Evolutionary conservation across 2,329 filamentous ascomycete genomes (phyloP), one percentile per base, ranked within the genome.

Genomic region (Paramyrothecium sp.): DNA sequence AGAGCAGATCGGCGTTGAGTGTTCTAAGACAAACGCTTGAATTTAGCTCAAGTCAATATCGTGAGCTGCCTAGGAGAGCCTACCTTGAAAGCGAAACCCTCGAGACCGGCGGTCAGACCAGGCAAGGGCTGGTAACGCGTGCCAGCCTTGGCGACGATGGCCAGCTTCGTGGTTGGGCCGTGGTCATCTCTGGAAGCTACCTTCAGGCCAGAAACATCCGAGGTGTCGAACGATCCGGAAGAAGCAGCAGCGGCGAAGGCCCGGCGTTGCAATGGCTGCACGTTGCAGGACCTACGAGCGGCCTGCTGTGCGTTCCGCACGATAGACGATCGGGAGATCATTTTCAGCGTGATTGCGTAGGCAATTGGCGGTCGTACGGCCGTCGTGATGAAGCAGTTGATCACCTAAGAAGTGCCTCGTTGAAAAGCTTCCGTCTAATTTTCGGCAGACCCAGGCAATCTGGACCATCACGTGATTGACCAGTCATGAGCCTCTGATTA

Each of bases 31-130:
- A 63, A 71, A 70, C 56, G 62, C 47, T 44, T 44, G 55, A 78
- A 78, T 79, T 82, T 81, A 83, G 78, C 79, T 81, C 64, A 70
- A 61, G 60, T 56, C 54, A 54, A 53, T 54, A 58, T 46, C 59
- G 52, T 13, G 60, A 54, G 49, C 57, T 54, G 51, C 57, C 53
- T 22, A 56, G 52, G 52, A 41, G 54, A 60, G 65, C 55, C 30
- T 58, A 92, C 95, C 91, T 96, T 96, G 87, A 97, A 99, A 64
- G 96, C 94, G 81, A 96, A 99, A 75, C 92, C 90, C 81, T 95
- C 90, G 65, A 99, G 85, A 58, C 90, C 94, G 72, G 93, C 89
- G 63, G 94, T 89, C 75, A 97, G 84, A 64, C 95, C 95, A 62
- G 95, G 95, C 65, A 90, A 83, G 63, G 91, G 86, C 82, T 99